Conservation (phyloP, 495 filamentous ascomycete genomes). For the Xylaria longipes region DNA sequence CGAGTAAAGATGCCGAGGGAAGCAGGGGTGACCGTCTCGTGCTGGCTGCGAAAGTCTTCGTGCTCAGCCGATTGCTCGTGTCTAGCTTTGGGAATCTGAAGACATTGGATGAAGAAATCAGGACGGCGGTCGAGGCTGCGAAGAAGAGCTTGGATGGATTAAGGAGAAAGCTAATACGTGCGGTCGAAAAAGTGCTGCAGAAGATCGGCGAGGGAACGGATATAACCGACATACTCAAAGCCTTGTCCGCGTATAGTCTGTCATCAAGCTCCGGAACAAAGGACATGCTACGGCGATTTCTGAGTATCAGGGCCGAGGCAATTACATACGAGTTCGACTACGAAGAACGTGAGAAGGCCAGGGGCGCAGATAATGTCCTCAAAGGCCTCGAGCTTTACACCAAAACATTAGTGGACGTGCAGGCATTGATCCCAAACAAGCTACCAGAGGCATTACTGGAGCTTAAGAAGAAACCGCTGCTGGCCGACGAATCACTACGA, state of each 20-base stretch:
- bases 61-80: constrained; percentile 73
- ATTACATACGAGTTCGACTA: constrained; percentile 64
- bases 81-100: constrained; percentile 61
- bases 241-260: constrained; percentile 81
- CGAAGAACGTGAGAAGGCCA: constrained; percentile 44
- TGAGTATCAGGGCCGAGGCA: constrained; percentile 71
- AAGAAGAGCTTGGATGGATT: constrained; percentile 66
- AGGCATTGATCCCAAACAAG: constrained; percentile 71
- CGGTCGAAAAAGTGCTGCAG: constrained; percentile 72
- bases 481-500: constrained; percentile 71
- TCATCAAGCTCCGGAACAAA: constrained; percentile 80
- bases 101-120: constrained; percentile 33
- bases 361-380: constrained; percentile 57
- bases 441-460: constrained; percentile 72
- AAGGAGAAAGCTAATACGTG: constrained; percentile 64
- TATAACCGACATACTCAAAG: constrained; percentile 66
- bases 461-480: constrained; percentile 71
- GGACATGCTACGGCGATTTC: constrained; percentile 83
- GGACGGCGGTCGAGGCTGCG: constrained; percentile 64
- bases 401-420: constrained; percentile 77
- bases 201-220: constrained; percentile 48
- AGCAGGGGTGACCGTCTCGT: constrained; percentile 62
- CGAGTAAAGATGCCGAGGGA: constrained; percentile 20
- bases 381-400: constrained; percentile 74
- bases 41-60: constrained; percentile 79